A percentile compares a stretch with the other conserved stretches of the same genome.
phyloP scores from a whole-genome alignment of 257 asterid species.

The Lavandula angustifolia region DNA sequence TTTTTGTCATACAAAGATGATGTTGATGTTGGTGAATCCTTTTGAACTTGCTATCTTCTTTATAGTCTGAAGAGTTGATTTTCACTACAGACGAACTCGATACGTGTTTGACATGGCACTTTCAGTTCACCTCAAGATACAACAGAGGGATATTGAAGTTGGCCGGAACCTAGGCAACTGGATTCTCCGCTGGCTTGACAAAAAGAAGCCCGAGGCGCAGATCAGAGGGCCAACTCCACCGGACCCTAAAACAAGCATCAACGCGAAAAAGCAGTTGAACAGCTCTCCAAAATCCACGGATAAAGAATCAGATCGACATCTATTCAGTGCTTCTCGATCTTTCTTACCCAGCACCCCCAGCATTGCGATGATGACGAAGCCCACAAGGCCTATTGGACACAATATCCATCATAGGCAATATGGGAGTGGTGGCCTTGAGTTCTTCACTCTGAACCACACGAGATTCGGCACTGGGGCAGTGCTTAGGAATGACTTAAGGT shows the following conservation, averaged over 20 bases:
- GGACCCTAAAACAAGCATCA: slow-evolving; percentile 31
- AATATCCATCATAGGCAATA: slow-evolving; percentile 61
- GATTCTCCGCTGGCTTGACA: slow-evolving; percentile 84
- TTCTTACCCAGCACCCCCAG: slow-evolving; percentile 52
- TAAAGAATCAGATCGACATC: slow-evolving; percentile 58
- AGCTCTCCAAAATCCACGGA: slow-evolving; percentile 40
- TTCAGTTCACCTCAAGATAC: slow-evolving; percentile 68
- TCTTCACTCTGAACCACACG: slow-evolving; percentile 32
- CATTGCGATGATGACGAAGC: slow-evolving; percentile 51
- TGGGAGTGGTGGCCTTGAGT: slow-evolving; percentile 33
- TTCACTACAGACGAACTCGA: slow-evolving; percentile 71
- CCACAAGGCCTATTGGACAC: slow-evolving; percentile 51
- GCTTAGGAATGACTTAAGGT: slow-evolving; percentile 62
- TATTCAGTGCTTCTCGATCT: slow-evolving; percentile 53
- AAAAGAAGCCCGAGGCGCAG: slow-evolving; percentile 81
- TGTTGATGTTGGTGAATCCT: not conserved
- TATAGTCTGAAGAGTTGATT: not conserved
- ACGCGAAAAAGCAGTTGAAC: slow-evolving; percentile 35
- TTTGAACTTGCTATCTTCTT: not conserved
- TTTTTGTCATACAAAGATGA: not conserved
- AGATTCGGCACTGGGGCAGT: slow-evolving; percentile 47
- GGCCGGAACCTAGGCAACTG: slow-evolving; percentile 85
- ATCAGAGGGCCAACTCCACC: slow-evolving; percentile 54
- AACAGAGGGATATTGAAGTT: slow-evolving; percentile 83
- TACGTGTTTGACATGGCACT: slow-evolving; percentile 69